phyloP scores from a whole-genome alignment of 1,139 yeast species.

The Yamadazyma sp. region DNA sequence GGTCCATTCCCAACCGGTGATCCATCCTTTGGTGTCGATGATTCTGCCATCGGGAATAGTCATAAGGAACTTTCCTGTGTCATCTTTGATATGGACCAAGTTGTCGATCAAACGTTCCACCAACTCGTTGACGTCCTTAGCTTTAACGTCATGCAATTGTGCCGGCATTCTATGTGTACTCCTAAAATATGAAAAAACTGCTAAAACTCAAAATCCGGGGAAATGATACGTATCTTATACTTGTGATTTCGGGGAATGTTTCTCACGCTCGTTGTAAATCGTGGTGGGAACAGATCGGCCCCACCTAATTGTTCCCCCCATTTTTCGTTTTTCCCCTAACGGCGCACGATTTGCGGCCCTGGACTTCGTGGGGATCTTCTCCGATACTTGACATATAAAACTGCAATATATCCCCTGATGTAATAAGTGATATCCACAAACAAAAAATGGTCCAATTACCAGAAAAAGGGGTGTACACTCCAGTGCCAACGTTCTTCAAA shows the following conservation, averaged over 20 bases:
- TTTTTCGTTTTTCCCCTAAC: neutral
- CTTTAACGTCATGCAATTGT: conserved; percentile 15
- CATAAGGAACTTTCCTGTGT: conserved; percentile 27
- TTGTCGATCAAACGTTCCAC: conserved; percentile 18
- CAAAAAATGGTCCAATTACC: conserved; percentile 8
- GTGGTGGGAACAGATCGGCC: neutral
- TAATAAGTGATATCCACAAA: neutral
- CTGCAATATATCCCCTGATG: neutral
- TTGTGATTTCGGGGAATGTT: neutral
- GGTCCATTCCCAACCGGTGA: conserved; percentile 39
- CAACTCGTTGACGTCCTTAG: conserved; percentile 14
- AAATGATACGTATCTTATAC: neutral
- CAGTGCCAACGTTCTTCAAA: conserved; percentile 40
- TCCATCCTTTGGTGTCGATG: conserved; percentile 36
- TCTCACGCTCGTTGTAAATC: neutral
- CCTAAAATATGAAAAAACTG: neutral
- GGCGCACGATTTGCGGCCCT: too few species aligned
- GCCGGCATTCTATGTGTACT: conserved; percentile 15
- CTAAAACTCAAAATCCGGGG: neutral
- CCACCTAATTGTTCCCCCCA: neutral
- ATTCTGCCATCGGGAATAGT: conserved; percentile 31
- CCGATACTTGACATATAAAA: too few species aligned
- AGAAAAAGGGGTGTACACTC: conserved; percentile 29
- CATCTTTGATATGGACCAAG: conserved; percentile 23
- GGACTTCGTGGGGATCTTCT: too few species aligned